A percentile compares a stretch with the other conserved stretches of the same genome.
phyloP scores from a whole-genome alignment of 2,329 filamentous ascomycete species.

The Blastomyces parvus region DNA sequence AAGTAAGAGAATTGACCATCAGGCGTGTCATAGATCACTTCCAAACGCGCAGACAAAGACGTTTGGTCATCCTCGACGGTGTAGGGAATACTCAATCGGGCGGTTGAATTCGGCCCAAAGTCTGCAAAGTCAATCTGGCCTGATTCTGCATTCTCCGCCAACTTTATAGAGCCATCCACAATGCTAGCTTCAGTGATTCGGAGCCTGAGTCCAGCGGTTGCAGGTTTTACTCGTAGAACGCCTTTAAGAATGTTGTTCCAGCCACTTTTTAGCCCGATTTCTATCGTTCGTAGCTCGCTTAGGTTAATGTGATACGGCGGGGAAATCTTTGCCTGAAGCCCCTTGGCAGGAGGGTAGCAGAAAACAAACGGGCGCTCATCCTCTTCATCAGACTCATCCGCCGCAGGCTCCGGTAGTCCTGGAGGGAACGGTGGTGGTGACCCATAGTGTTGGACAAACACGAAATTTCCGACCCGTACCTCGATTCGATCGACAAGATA shows the following conservation, averaged over 20 bases:
- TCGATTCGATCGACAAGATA: conserved; percentile 67
- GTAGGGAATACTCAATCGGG: conserved; percentile 60
- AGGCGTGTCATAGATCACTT: conserved; percentile 62
- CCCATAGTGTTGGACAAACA: conserved; percentile 28
- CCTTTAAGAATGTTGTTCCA: conserved; percentile 55
- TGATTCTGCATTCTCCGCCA: conserved; percentile 35
- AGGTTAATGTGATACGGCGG: conserved; percentile 66
- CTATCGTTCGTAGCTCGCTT: conserved; percentile 66
- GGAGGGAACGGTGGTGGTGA: conserved; percentile 24
- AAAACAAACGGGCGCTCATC: conserved; percentile 54
- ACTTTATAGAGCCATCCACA: conserved; percentile 33
- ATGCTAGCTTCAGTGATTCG: conserved; percentile 43
- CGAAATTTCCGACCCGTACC: conserved; percentile 39
- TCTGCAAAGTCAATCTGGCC: conserved; percentile 39
- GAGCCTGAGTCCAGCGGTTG: conserved; percentile 51
- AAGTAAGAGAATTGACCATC: conserved; percentile 57
- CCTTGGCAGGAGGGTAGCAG: conserved; percentile 61
- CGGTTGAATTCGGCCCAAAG: conserved; percentile 24
- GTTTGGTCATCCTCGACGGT: conserved; percentile 68
- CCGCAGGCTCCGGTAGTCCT: conserved; percentile 26
- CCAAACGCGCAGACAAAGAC: conserved; percentile 64
- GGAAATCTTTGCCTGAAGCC: conserved; percentile 58
- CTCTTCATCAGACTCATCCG: conserved; percentile 23
- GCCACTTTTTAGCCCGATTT: conserved; percentile 62
- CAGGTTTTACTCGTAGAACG: conserved; percentile 46